Evolutionary conservation across 2,329 filamentous ascomycete genomes (phyloP), one percentile per base, ranked within the genome.

Genomic region (Metarhizium album): DNA sequence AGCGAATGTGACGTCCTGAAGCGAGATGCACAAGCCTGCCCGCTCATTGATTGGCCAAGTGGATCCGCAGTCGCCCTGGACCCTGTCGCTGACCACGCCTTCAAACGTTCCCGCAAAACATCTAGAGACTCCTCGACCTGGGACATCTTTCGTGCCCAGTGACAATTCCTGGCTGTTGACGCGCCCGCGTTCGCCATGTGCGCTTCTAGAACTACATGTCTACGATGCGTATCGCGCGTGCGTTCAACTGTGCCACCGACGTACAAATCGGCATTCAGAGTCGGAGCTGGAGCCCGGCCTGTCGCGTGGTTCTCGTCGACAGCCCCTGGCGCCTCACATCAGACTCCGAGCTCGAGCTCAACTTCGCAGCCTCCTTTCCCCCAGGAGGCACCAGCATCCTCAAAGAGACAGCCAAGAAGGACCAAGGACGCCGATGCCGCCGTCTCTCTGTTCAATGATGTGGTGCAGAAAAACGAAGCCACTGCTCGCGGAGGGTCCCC

Each of bases 371-470:
- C 27, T 9, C 27, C 45, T 22, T 20, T 45, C 23, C 20, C 27
- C 23, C 40, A 42, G 11, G 47, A 51, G 11, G 8, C 51, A 20
- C 18, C 52, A 6, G 55, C 52, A 22, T 23, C 45, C 13, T 35
- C 35, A 49, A 47, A 22, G 29, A 54, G 5, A 43, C 51, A 13
- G 23, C 49, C 4, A 18, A 23, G 33, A 7, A 23, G 18, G 2
- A 58, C 47, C 9, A 9, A 46, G 5, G 31, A 52, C 0, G 50
- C 59, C 35, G 61, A 62, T 8, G 52, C 61, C 4, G 61, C 64
- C 24, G 42, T 68, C 37, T 64, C 62, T 1, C 53, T 68, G 16
- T 69, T 68, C 60, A 65, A 67, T 45, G 63, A 68, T 13, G 64
- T 68, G n/a, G 63, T 67, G 47, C 60, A 57, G 14, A 47, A 45